Percentiles rank a stretch among this genome's conserved stretches.
Conservation (phyloP, 352 stramenopile species). For the Globisporangium paddicum region DNA sequence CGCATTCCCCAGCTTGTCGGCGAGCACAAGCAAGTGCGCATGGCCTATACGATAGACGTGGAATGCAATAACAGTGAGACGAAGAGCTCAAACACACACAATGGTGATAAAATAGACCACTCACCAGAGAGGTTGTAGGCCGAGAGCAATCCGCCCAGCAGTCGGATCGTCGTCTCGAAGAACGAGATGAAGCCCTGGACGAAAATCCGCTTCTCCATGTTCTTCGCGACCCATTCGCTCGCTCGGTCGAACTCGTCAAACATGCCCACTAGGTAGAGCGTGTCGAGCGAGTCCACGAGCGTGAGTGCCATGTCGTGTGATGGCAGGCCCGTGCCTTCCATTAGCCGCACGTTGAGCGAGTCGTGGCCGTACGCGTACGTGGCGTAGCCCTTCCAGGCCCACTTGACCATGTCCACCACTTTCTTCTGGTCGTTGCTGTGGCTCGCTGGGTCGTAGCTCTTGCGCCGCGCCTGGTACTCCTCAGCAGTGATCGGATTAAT, state of each 20-base stretch:
- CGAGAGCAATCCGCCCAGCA: conserved; percentile 67
- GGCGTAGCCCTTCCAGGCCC: conserved; percentile 79
- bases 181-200: conserved; percentile 57
- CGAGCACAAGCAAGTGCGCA: conserved; percentile 47
- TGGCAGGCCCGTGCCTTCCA: conserved; percentile 47
- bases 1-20: conserved; percentile 56
- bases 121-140: conserved; percentile 58
- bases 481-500: conserved; percentile 17
- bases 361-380: conserved; percentile 67
- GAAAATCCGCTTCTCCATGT: conserved; percentile 71
- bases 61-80: neutral
- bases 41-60: conserved; percentile 26
- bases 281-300: conserved; percentile 76
- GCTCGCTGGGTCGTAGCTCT: conserved; percentile 35
- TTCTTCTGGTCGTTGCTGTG: conserved; percentile 57
- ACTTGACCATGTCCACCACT: conserved; percentile 61
- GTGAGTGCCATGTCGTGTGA: conserved; percentile 76
- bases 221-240: conserved; percentile 52
- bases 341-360: conserved; percentile 60
- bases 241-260: conserved; percentile 74
- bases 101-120: no score
- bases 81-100: neutral
- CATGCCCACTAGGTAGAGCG: conserved; percentile 69
- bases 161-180: conserved; percentile 80
- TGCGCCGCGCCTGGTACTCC: conserved; percentile 31